Base-by-base conservation (phyloP, 2,329 filamentous ascomycete species). In the Scedosporium minutisporum region DNA sequence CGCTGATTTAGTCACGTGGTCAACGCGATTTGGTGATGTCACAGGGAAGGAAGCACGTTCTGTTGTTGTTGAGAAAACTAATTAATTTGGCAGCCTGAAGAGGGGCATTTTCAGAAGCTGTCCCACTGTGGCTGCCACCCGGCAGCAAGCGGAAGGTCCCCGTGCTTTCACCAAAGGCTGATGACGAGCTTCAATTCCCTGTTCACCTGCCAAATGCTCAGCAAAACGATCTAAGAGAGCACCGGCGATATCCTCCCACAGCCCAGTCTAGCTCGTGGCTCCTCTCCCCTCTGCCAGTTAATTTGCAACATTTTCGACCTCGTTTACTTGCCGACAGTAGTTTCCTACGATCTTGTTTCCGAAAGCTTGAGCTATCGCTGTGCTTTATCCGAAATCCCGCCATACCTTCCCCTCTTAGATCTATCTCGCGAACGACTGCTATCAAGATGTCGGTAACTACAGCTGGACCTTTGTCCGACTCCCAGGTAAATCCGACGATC, bases 381-480 rank as follows among this genome's bases (percentile, higher is more conserved):
- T 33, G 25, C 33, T 27, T 3, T 58, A 46, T 14, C 23, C 44
- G 57, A 63, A 42, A 38, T 44, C 5, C 60, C 23, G 33, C 41
- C 46, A 25, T 21, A 38, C 2, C 61, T n/a, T 51, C 44, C 62
- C 46, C 46, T 62, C 62, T 59, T 68, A 33, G 48, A 21, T 64
- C 65, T 44, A 63, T 58, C 60, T 62, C 23, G 16, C 62, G 58
- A 64, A 64, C 64, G 63, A 68, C 63, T 65, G 64, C 67, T 75
- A 75, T 73, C 82, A 88, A 77, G 76, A 96, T 96, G 92, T 95
- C 92, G 78, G 89, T 92, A 83, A 63, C 65, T 29, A 55, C 64
- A 25, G 82, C 86, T 68, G 92, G 96, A 87, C 90, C 91, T 76
- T 89, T 97, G 80, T 96, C 93, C 80, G 93, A 97, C 85, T 92